Evolutionary conservation across 192 early-diverging fungal genomes (phyloP).

Genomic region (Backusella mclennaniae): DNA sequence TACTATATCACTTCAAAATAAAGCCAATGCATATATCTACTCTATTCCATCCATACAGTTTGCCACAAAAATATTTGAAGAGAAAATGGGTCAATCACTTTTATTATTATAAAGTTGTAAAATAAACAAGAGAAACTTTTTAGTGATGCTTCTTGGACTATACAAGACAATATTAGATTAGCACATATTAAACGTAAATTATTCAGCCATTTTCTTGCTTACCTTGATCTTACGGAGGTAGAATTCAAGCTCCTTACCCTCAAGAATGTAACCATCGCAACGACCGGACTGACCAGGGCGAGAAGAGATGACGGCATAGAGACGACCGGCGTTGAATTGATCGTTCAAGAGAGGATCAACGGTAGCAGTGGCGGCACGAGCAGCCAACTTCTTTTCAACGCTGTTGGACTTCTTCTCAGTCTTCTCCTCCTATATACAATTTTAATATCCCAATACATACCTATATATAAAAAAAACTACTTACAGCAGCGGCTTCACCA

Average conservation of each 20-base stretch:
- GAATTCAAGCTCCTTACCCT: conserved; percentile 99
- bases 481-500: conserved; percentile 36
- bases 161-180: conserved; percentile 1
- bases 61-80: not conserved
- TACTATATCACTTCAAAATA: too few species aligned
- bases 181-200: not conserved
- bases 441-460: too few species aligned
- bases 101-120: not conserved
- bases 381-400: conserved; percentile 84
- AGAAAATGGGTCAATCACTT: not conserved
- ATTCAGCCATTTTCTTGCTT: conserved; percentile 32
- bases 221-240: conserved; percentile 86
- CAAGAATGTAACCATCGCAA: conserved; percentile 96
- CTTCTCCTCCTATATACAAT: too few species aligned
- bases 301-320: conserved; percentile 90
- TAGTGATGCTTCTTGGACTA: conserved; percentile 35
- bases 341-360: too few species aligned
- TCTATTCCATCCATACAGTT: too few species aligned
- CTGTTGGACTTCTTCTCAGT: conserved; percentile 89
- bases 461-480: conserved; percentile 1
- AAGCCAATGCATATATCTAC: not conserved
- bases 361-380: conserved; percentile 75
- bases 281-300: conserved; percentile 98
- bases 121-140: not conserved
- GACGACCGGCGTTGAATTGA: conserved; percentile 93